phyloP scores from a whole-genome alignment of 2,329 filamentous ascomycete genomes.

The Xylariaceae sp. region DNA sequence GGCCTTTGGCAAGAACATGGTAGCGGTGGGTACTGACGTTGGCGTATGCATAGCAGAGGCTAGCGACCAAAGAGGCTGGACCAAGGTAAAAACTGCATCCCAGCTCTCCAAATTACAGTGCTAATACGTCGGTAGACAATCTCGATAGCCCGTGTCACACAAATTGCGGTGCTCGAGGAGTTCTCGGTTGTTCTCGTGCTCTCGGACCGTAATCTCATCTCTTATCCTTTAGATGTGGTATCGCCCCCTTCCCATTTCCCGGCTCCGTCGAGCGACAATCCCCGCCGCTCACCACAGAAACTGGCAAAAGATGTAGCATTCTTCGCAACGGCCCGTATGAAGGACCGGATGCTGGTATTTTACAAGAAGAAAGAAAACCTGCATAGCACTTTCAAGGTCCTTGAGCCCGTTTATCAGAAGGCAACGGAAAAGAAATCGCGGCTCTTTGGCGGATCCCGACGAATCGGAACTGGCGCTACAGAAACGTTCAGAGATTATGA shows the following conservation, averaged over 20 bases:
- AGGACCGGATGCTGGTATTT: conserved; percentile 91
- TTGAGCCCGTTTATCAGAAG: conserved; percentile 95
- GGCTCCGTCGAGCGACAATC: conserved; percentile 71
- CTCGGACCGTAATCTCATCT: conserved; percentile 87
- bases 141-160: conserved; percentile 78
- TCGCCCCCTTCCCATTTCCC: conserved; percentile 68
- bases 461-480: conserved; percentile 70
- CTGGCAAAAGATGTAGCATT: conserved; percentile 94
- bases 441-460: conserved; percentile 64
- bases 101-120: neutral
- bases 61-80: conserved; percentile 90
- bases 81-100: conserved; percentile 66
- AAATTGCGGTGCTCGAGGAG: conserved; percentile 93
- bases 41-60: conserved; percentile 91
- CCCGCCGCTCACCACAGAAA: conserved; percentile 87
- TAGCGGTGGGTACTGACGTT: conserved; percentile 93
- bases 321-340: conserved; percentile 96
- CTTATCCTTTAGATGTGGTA: conserved; percentile 90
- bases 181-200: conserved; percentile 93
- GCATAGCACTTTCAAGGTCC: conserved; percentile 93
- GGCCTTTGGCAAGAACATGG: conserved; percentile 82
- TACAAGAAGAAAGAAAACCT: conserved; percentile 96
- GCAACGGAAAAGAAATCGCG: conserved; percentile 83
- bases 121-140: conserved; percentile 66
- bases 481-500: conserved; percentile 98